Base-by-base conservation (phyloP, 2,329 filamentous ascomycete species). In the Colletotrichum eremochloae region DNA sequence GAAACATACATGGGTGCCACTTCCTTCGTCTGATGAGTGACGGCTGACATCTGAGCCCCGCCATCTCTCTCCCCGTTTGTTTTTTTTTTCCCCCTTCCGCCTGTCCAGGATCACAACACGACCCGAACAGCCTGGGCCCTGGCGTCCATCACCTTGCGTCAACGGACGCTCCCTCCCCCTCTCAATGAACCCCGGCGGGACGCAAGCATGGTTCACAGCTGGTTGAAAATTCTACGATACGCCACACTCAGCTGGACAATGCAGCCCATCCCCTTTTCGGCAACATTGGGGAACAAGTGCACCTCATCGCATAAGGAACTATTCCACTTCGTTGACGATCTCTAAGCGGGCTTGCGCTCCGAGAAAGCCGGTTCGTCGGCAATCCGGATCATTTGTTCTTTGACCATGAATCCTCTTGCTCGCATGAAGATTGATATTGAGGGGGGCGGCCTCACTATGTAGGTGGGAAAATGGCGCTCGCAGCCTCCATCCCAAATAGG, bases 11-110 rank as follows among this genome's bases (percentile, higher is more conserved):
- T 24, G 55, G 67, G 46, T 24, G 46, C 46, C 50, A 31, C 61
- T 62, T 63, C 44, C 52, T 72, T 67, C 71, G 68, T 73, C 71
- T 71, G 71, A 73, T 73, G 56, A 71, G 56, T 73, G 71, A 73
- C 62, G 71, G 67, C 56, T 71, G 67, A 44, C 62, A 71, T 57
- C 71, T 62, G 67, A 61, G 71, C 61, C 63, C 56, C 67, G 29
- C 58, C 58, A 44, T 46, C 40, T 63, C 24, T 33, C 31, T 69
- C 52, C 42, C 63, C 8, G 46, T 57, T 64, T 18, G 46, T 63
- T 68, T n/a, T 56, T 71, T 9, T 56, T 55, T 68, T 33, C 18
- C 44, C 53, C 55, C n/a, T 42, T 46, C 42, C 36, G 53, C n/a
- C 38, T 33, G 20, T 33, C 63, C 14, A 5, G 63, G 68, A 56